A percentile compares a stretch with the other conserved stretches of the same genome.
Conservation (phyloP, 192 early-diverging fungal genomes). For the Gonapodya prolifera region DNA sequence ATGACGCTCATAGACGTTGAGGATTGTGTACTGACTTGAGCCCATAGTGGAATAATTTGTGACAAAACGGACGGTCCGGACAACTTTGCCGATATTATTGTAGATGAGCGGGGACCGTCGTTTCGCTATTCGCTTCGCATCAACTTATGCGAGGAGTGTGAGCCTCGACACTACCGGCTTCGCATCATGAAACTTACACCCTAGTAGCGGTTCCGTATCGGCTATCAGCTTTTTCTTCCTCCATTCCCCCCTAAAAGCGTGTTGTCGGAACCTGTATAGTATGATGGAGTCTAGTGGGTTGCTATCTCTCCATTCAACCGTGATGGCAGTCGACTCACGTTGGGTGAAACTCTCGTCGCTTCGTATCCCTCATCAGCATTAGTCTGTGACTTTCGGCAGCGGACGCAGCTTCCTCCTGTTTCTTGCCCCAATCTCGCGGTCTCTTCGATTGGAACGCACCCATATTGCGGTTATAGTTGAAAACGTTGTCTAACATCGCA, state of each 20-base stretch:
- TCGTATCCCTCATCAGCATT: not conserved
- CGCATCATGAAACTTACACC: not conserved
- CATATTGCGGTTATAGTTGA: constrained; percentile 1
- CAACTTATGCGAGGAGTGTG: not conserved
- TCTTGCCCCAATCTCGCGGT: not conserved
- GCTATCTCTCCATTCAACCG: not conserved
- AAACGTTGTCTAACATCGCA: not conserved
- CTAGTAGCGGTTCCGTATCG: not conserved
- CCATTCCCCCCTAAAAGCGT: not conserved
- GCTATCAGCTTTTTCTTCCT: not conserved
- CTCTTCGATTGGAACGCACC: not conserved
- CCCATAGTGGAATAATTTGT: not conserved
- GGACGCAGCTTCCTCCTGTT: not conserved
- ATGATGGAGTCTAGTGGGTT: not conserved
- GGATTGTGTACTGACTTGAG: not conserved
- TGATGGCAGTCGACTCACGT: not conserved
- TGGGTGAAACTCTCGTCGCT: not conserved
- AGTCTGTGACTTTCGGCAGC: not conserved
- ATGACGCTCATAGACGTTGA: not conserved
- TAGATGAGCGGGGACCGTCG: not conserved
- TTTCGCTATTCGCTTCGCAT: not conserved
- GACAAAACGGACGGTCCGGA: not conserved
- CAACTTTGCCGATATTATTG: not conserved
- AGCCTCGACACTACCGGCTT: no score
- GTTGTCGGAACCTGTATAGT: not conserved